Evolutionary conservation across 129 eudicot species (phyloP).

Genomic region (Erigeron canadensis): DNA sequence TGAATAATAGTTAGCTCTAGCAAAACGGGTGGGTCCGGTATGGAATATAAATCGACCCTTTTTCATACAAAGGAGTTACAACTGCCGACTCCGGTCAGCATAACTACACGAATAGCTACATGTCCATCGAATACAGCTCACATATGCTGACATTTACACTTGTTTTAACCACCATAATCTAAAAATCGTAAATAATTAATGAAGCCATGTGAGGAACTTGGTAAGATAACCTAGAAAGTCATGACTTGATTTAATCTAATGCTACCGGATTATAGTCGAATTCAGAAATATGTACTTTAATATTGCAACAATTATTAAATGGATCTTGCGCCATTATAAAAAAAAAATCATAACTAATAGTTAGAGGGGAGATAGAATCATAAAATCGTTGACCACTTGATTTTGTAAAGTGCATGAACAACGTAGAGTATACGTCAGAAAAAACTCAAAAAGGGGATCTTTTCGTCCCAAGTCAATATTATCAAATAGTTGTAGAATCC

Average conservation of each 20-base stretch:
- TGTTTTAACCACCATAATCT: background rate
- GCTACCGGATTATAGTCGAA: background rate
- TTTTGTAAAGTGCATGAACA: background rate
- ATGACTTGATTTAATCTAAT: background rate
- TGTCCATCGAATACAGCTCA: too few relatives aligned
- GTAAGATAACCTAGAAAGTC: background rate
- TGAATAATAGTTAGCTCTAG: background rate
- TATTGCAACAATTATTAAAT: background rate
- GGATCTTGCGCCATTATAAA: background rate
- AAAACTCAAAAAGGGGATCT: background rate
- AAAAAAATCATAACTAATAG: background rate
- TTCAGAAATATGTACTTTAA: background rate
- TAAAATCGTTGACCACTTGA: background rate
- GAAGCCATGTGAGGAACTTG: background rate
- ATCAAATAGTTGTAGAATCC: background rate
- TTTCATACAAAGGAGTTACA: background rate
- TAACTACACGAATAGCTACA: too few relatives aligned
- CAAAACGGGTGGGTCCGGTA: background rate
- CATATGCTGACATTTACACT: background rate
- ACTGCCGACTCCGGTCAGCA: background rate
- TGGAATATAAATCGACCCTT: background rate
- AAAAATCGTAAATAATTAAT: too few relatives aligned
- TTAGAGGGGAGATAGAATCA: background rate
- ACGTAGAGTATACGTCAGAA: too few relatives aligned
- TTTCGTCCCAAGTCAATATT: constrained; percentile 10